Evolutionary conservation across 441 rosid species (phyloP), one percentile per base, ranked within the genome.

Genomic region (Eutrema salsugineum): DNA sequence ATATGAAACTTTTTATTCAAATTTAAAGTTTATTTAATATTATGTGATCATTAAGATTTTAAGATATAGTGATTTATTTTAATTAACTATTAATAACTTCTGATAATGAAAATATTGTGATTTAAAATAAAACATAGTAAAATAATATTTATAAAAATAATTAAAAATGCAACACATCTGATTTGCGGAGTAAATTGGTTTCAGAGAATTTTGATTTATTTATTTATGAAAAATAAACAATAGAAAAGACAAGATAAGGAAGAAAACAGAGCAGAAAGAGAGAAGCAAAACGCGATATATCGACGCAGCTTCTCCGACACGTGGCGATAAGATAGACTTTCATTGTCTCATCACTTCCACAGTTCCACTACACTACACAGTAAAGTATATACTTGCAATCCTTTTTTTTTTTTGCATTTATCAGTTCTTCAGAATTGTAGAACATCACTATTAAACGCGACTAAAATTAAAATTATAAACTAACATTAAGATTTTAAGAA

Each of bases 261-360:
- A 63, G 32, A 46, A 54, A 44, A 43, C 55, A 63, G 44, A 22
- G 15, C 8, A 55, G 47, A 50, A 42, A 53, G 47, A 42, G 32
- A 54, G 55, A 63, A 24, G 58, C 42, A 44, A 72, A 72, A 72
- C 71, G 77, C 77, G 77, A 72, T 68, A 46, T 35, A 56, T 47
- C 65, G 77, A 72, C 65, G 65, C 77, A 64, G 77, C 71, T 14
- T 55, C 8, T 1, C 19, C 10, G 33, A 44, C 56, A 56, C 62
- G 65, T 63, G 64, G 65, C 50, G 44, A 24, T 24, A 8, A 54
- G 22, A 72, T 42, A 51, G 38, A 32, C 19, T 35, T n/a, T 62
- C 76, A 33, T 39, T 63, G 44, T 40, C 30, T 38, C 38, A 24
- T 24, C 27, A 24, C 27, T 24, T 24, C 27, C 27, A 24, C 36